Evolutionary conservation across 129 eudicot species (phyloP).

Genomic region (Lactuca sativa): DNA sequence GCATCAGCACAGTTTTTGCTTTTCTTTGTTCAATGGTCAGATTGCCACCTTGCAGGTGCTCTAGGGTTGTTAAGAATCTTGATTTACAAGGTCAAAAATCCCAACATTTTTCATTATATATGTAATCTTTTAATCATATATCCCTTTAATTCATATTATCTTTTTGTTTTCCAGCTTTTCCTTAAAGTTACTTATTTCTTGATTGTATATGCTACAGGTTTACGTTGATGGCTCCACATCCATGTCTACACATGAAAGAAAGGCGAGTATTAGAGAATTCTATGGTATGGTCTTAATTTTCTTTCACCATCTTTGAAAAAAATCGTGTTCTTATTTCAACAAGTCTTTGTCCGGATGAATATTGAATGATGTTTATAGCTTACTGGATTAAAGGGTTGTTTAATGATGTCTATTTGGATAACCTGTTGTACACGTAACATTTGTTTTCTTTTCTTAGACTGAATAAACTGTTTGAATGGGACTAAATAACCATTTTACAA

Average conservation of each 20-base stretch:
- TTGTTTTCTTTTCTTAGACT: no score
- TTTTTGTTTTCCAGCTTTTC: neutral
- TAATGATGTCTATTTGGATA: no score
- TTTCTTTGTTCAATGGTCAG: conserved; percentile 91
- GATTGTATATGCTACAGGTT: conserved; percentile 46
- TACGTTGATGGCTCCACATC: conserved; percentile 95
- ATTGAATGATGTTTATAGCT: neutral
- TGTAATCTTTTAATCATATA: neutral
- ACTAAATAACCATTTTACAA: neutral
- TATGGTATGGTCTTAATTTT: conserved; percentile 44
- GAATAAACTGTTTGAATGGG: no score
- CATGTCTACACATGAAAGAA: conserved; percentile 84
- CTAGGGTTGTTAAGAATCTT: conserved; percentile 79
- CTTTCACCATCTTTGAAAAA: no score
- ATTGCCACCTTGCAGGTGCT: conserved; percentile 85
- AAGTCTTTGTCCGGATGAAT: no score
- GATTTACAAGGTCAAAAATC: conserved; percentile 63
- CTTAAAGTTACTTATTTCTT: neutral
- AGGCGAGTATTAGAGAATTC: conserved; percentile 90
- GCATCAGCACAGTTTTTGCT: conserved; percentile 78
- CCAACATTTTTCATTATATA: neutral
- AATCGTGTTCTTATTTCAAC: no score
- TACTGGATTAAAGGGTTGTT: neutral
- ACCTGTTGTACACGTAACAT: no score
- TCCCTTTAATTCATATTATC: neutral